These are phyloP conservation scores for Protostelium mycophagum DNA, from an alignment of 78 protist species.

Conservation along the genomic window DNA sequence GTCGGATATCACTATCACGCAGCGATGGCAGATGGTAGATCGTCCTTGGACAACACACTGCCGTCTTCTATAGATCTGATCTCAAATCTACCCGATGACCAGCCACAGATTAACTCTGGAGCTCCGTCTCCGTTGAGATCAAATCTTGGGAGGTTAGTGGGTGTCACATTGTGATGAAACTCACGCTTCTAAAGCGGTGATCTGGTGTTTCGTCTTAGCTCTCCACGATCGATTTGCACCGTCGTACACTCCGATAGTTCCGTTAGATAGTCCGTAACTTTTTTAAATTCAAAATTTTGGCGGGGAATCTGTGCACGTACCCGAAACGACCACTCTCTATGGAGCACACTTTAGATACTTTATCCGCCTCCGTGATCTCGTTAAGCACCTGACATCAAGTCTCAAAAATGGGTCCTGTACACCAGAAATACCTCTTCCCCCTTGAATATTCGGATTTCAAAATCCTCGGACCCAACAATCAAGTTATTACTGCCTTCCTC, in stretches of 20 bases:
- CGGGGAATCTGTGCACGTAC: background rate
- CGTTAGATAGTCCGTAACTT: slow-evolving; percentile 44
- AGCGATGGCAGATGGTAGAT: background rate
- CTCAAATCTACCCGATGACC: slow-evolving; percentile 39
- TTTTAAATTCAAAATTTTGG: background rate
- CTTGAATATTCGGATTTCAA: slow-evolving; percentile 34
- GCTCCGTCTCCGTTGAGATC: slow-evolving; percentile 64
- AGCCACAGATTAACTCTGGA: slow-evolving; percentile 46
- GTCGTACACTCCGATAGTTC: slow-evolving; percentile 63
- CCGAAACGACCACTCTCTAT: background rate
- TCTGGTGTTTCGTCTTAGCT: slow-evolving; percentile 26
- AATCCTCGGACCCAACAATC: slow-evolving; percentile 62
- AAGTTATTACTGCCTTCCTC: slow-evolving; percentile 25
- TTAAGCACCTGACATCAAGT: background rate
- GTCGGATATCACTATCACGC: slow-evolving; percentile 37
- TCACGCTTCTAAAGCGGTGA: background rate
- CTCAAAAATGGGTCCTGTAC: background rate
- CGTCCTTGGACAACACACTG: slow-evolving; percentile 34
- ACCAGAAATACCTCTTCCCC: slow-evolving; percentile 11
- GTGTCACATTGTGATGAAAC: background rate
- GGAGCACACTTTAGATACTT: background rate
- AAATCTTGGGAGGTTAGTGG: background rate
- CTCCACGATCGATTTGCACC: slow-evolving; percentile 22
- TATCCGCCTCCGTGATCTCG: slow-evolving; percentile 29
- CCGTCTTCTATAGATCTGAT: slow-evolving; percentile 27